phyloP scores from a whole-genome alignment of 495 filamentous ascomycete species.

The Cairneyella variabilis region DNA sequence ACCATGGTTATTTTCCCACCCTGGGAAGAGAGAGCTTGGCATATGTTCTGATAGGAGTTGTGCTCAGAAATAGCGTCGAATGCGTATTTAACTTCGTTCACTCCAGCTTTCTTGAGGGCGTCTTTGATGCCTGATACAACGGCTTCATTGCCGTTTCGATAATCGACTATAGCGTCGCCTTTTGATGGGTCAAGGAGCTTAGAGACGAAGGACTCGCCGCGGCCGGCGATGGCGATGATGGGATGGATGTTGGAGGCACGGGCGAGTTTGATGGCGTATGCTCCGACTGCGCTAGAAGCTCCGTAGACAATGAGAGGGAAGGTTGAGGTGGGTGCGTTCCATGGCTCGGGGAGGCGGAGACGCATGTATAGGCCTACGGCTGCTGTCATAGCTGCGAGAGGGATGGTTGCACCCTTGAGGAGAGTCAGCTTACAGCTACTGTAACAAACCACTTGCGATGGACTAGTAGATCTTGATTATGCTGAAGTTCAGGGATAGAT shows the following conservation, averaged over 20 bases:
- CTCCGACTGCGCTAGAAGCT: slow-evolving; percentile 58
- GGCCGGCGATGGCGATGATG: slow-evolving; percentile 64
- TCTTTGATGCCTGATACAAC: slow-evolving; percentile 48
- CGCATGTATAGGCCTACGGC: slow-evolving; percentile 58
- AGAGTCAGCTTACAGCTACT: slow-evolving; percentile 46
- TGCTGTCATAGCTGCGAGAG: slow-evolving; percentile 71
- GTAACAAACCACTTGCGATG: too few relatives aligned
- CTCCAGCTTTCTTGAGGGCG: slow-evolving; percentile 37
- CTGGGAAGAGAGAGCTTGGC: slow-evolving; percentile 37
- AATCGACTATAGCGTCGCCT: slow-evolving; percentile 71
- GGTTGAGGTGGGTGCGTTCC: slow-evolving; percentile 41
- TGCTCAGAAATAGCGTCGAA: slow-evolving; percentile 60
- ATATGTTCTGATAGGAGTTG: slow-evolving; percentile 41
- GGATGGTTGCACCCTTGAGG: slow-evolving; percentile 55
- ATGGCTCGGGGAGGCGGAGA: slow-evolving; percentile 62
- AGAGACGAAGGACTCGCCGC: slow-evolving; percentile 54
- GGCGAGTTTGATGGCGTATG: slow-evolving; percentile 67
- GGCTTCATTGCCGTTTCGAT: slow-evolving; percentile 56
- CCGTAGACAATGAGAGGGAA: slow-evolving; percentile 58
- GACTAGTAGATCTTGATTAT: too few relatives aligned
- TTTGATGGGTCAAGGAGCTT: slow-evolving; percentile 55
- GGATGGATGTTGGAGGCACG: slow-evolving; percentile 67
- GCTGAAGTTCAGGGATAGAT: too few relatives aligned
- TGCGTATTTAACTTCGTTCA: slow-evolving; percentile 39
- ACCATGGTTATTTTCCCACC: slow-evolving; percentile 52